phyloP scores from a whole-genome alignment of 805 yeast genomes.

The Nakazawaea sp. region DNA sequence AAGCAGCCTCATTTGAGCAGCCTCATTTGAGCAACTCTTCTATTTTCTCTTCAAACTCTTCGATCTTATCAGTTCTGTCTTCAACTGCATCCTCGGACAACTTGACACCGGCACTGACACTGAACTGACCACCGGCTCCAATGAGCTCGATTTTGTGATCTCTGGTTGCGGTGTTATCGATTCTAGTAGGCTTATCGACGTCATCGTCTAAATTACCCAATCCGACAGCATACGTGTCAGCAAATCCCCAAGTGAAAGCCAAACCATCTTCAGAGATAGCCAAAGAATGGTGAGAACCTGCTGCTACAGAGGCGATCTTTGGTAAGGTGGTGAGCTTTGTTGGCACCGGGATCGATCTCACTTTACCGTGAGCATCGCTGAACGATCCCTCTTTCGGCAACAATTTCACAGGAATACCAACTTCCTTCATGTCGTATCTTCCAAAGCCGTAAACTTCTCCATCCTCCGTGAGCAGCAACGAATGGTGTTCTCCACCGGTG shows the following conservation, averaged over 20 bases:
- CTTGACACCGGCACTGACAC: conserved; percentile 77
- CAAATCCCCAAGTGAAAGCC: conserved; percentile 95
- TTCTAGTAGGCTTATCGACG: conserved; percentile 80
- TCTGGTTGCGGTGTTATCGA: conserved; percentile 90
- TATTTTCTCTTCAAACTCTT: conserved; percentile 35
- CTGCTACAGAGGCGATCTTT: conserved; percentile 51
- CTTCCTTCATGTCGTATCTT: conserved; percentile 87
- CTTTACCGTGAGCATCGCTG: conserved; percentile 70
- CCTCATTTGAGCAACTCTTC: conserved; percentile 4
- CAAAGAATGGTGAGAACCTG: conserved; percentile 89
- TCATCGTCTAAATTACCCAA: conserved; percentile 82
- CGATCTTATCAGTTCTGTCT: conserved; percentile 43
- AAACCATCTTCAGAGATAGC: conserved; percentile 82
- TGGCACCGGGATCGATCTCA: conserved; percentile 83
- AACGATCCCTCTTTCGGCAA: conserved; percentile 66
- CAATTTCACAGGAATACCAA: conserved; percentile 65
- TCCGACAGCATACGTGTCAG: conserved; percentile 94
- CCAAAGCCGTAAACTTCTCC: conserved; percentile 87
- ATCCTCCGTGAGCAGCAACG: conserved; percentile 61
- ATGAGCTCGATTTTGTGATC: conserved; percentile 60
- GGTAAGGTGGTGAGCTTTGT: conserved; percentile 59
- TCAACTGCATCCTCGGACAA: conserved; percentile 48
- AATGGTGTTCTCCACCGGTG: conserved; percentile 94
- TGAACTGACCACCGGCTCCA: conserved; percentile 97
- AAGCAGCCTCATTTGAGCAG: not conserved